Base-by-base conservation (phyloP, 495 filamentous ascomycete species). In the Penicillium ochrochloron region DNA sequence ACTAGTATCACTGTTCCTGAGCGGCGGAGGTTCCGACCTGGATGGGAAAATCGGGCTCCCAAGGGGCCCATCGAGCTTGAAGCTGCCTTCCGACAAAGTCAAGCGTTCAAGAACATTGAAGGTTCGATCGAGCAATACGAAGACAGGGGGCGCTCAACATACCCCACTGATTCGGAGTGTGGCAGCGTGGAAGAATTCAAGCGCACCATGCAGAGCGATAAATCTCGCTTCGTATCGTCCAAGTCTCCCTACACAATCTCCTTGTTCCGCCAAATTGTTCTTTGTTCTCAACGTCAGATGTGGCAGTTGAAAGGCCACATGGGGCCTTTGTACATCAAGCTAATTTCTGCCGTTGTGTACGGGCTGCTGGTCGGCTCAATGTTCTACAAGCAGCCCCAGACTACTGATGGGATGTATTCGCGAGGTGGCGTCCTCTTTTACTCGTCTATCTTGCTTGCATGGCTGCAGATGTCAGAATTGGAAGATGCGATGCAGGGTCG, bases 391-490 rank as follows among this genome's bases (percentile, higher is more conserved):
- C 67, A 74, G 50, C 75, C 75, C 0, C 64, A 81, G 21, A 89
- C 85, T 1, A 77, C 80, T 9, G 75, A 78, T 31, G 78, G 78
- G 2, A 76, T 82, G 60, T 82, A 82, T 57, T 73, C 70, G 8
- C 64, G 74, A 37, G 80, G 83, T 31, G 80, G 83, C 75, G 80
- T 85, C 2, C 68, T 86, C 21, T 94, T 93, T 77, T 91, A 93
- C 74, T 84, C 87, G 46, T 74, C 93, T 2, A 81, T 96, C 27
- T 89, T 93, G 76, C 90, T 92, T 62, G 88, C 90, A n/a, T 84
- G 93, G 68, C 79, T 93, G n/a, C 88, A 92, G 35, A 79, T 94
- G 52, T 84, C 89, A 0, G 91, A 94, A 68, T 73, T 93, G 51
- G 90, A 87, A 59, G 79, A 87, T 19, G 86, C 89, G 0, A 93